Evolutionary conservation across 805 yeast species (phyloP), one percentile per base, ranked within the genome.

Genomic region (Clavispora fructus): DNA sequence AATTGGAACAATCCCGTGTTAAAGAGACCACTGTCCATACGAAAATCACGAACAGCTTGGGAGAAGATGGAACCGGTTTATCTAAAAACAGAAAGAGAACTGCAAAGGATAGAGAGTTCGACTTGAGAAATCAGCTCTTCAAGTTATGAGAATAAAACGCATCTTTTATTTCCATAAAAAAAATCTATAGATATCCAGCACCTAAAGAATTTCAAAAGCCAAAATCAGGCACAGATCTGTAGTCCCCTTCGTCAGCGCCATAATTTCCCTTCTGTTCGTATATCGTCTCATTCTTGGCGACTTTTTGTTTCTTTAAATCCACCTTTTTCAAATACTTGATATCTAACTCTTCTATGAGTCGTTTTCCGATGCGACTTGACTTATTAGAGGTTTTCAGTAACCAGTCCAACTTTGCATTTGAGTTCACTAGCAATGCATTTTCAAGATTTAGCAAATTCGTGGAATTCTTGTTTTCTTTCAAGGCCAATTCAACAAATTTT

Each of bases 61-160:
- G 75, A 7, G 61, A 59, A 25, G 75, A 70, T 48, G 73, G 73
- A 5, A 65, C 71, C 8, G 68, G 65, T 1, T 49, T 31, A 11
- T 55, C 68, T 4, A 69, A 67, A 45, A 54, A 57, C 41, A 62
- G 77, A 46, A 65, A 65, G 45, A 52, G 77, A 47, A 67, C 73
- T 2, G 77, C 77, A 17, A 71, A 70, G 51, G 77, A 71, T 54
- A 59, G 77, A 43, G 72, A 68, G 46, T 67, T 49, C 45, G 77
- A 71, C 52, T 54, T 65, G 46, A 58, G 62, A 39, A 71, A 71
- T 54, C 58, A 59, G 44, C 60, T 71, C 28, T 71, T 71, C 51
- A 71, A 69, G 48, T 56, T 65, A 41, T 64, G 47, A 53, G 8
- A 1, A 19, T 37, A 17, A n/a, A 12, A n/a, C 5, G 17, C 35